Evolutionary conservation across 2,329 filamentous ascomycete genomes (phyloP).

Genomic region (Eurotiales sp.): DNA sequence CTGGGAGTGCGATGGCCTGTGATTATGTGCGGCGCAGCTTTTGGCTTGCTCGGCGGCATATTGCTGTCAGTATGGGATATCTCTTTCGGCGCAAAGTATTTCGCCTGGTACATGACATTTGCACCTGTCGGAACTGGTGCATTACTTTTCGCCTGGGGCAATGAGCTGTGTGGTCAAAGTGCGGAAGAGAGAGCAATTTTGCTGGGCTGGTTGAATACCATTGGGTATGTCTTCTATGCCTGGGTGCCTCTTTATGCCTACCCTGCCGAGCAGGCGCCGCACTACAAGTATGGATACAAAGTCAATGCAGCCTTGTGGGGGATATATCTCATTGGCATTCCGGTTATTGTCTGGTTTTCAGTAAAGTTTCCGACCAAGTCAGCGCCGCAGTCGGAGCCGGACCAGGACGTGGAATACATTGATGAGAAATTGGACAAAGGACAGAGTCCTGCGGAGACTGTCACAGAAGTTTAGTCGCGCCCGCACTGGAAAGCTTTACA

Average conservation of each 20-base stretch:
- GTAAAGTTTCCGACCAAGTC: conserved; percentile 7
- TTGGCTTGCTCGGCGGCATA: conserved; percentile 10
- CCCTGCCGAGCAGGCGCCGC: conserved; percentile 10
- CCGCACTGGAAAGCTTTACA: neutral
- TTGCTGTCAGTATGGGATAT: conserved; percentile 12
- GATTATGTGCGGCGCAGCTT: conserved; percentile 11
- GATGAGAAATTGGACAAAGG: neutral
- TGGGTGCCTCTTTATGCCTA: conserved; percentile 15
- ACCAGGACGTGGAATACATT: neutral
- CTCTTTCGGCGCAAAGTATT: conserved; percentile 13
- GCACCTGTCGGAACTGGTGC: conserved; percentile 12
- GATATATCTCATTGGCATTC: conserved; percentile 14
- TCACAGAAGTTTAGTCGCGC: neutral
- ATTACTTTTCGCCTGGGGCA: conserved; percentile 14
- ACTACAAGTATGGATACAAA: conserved; percentile 15
- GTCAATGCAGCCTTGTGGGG: conserved; percentile 16
- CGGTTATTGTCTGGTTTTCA: conserved; percentile 15
- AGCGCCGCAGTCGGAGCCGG: neutral
- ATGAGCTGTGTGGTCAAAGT: conserved; percentile 12
- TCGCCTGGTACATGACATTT: conserved; percentile 15
- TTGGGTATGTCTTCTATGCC: conserved; percentile 14
- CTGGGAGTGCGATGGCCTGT: conserved; percentile 11
- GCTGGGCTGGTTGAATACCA: conserved; percentile 13
- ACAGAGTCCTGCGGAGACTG: neutral
- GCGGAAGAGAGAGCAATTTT: conserved; percentile 15